phyloP scores from a whole-genome alignment of 108 stramenopile species.

The Conticribra weissflogii region DNA sequence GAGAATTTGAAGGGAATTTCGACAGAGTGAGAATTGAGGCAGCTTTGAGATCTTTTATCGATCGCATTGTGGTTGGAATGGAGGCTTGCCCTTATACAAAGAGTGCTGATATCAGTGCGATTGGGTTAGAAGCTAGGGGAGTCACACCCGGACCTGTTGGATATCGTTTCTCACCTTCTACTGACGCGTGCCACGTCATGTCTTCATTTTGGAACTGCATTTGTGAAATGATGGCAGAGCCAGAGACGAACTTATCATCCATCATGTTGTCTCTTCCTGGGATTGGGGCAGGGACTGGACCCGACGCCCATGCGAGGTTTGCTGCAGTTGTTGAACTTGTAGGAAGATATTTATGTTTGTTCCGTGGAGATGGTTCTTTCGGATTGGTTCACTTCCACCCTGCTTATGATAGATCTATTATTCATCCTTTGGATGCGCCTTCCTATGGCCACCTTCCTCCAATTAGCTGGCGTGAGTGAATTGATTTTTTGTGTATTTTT shows the following conservation, averaged over 20 bases:
- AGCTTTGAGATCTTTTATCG: slow-evolving; percentile 67
- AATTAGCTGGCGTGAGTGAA: slow-evolving; percentile 47
- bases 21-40: slow-evolving; percentile 54
- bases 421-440: slow-evolving; percentile 51
- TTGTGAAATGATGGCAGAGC: slow-evolving; percentile 65
- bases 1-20: slow-evolving; percentile 23
- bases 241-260: slow-evolving; percentile 50
- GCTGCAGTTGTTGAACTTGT: slow-evolving; percentile 68
- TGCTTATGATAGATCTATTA: slow-evolving; percentile 56
- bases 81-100: slow-evolving; percentile 58
- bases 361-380: slow-evolving; percentile 59
- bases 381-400: slow-evolving; percentile 75
- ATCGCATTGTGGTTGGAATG: slow-evolving; percentile 57
- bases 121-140: slow-evolving; percentile 44
- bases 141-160: slow-evolving; percentile 56
- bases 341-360: slow-evolving; percentile 63
- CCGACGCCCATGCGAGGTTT: slow-evolving; percentile 57
- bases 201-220: slow-evolving; percentile 80
- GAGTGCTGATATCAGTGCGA: slow-evolving; percentile 41
- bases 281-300: slow-evolving; percentile 24
- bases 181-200: slow-evolving; percentile 57
- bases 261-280: slow-evolving; percentile 64
- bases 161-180: slow-evolving; percentile 55
- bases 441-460: slow-evolving; percentile 77
- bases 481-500: background rate